Conservation (phyloP, 2,329 filamentous ascomycete species). For the Trichoderma sp. region DNA sequence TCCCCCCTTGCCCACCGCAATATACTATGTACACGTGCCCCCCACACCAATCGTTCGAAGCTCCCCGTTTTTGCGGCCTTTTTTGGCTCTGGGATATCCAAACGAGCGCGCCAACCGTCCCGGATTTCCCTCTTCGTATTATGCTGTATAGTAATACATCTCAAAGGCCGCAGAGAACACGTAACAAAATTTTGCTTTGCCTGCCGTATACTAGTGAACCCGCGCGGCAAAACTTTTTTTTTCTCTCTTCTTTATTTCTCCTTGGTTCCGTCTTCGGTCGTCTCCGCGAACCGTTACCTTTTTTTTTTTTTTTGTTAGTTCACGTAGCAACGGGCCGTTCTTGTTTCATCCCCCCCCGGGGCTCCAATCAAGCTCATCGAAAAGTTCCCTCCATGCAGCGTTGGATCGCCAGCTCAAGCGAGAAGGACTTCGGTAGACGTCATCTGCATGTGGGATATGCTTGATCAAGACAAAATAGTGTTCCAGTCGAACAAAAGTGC, state of each 20-base stretch:
- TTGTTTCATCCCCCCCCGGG: neutral
- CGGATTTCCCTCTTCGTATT: neutral
- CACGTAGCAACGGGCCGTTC: neutral
- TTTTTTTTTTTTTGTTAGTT: too few relatives aligned
- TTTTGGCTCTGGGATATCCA: neutral
- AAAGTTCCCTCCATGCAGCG: slow-evolving; percentile 1
- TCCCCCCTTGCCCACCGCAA: neutral
- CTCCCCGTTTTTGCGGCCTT: neutral
- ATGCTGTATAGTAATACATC: neutral
- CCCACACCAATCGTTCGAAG: neutral
- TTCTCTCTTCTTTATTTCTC: neutral
- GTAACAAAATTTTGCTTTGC: neutral
- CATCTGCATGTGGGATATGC: neutral
- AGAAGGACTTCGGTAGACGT: neutral
- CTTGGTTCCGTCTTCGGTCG: neutral
- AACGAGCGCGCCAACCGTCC: slow-evolving; percentile 14
- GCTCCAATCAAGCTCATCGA: neutral
- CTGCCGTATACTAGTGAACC: neutral
- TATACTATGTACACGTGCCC: slow-evolving; percentile 2
- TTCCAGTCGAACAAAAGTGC: neutral
- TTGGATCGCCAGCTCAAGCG: slow-evolving; percentile 8
- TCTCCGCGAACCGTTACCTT: neutral
- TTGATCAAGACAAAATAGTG: neutral
- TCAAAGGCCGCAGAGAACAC: neutral
- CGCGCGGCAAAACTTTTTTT: neutral